These are phyloP conservation scores for Botrytis fragariae DNA, from an alignment of 2,329 filamentous ascomycete species.

Conservation along the genomic window DNA sequence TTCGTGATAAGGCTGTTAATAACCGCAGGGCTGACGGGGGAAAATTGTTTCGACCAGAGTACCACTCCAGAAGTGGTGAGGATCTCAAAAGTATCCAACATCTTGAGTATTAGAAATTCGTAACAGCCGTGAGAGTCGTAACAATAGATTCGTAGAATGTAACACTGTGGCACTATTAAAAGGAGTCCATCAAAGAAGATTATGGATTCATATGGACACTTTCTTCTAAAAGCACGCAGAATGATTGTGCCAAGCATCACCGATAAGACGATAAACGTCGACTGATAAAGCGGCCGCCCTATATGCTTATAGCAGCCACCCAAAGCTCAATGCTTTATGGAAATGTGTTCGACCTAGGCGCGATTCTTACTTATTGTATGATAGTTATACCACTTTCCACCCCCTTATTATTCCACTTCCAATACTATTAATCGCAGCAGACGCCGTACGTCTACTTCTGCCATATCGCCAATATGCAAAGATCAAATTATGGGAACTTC, in stretches of 20 bases:
- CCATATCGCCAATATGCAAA: constrained; percentile 65
- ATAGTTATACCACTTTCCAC: constrained; percentile 5
- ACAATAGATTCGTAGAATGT: neutral
- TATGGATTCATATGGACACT: constrained; percentile 10
- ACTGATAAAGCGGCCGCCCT: constrained; percentile 9
- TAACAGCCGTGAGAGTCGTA: neutral
- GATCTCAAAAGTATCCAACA: constrained; percentile 97
- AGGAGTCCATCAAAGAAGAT: constrained; percentile 14
- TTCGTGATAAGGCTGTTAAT: constrained; percentile 95
- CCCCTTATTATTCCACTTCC: neutral
- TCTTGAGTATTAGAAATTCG: constrained; percentile 41
- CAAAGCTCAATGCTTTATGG: constrained; percentile 11
- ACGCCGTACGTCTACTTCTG: neutral
- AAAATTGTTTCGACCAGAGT: constrained; percentile 88
- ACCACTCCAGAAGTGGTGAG: constrained; percentile 94
- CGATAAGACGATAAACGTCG: constrained; percentile 19
- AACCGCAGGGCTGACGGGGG: constrained; percentile 73
- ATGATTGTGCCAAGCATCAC: constrained; percentile 5
- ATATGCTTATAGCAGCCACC: constrained; percentile 15
- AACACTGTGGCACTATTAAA: neutral
- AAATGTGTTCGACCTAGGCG: constrained; percentile 25
- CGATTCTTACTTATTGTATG: constrained; percentile 5
- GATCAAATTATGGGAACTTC: constrained; percentile 73
- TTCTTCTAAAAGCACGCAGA: neutral
- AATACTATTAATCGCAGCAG: neutral